These are phyloP conservation scores for Akanthomyces dipterigenus DNA, from an alignment of 2,329 filamentous ascomycete genomes.

Conservation along the genomic window DNA sequence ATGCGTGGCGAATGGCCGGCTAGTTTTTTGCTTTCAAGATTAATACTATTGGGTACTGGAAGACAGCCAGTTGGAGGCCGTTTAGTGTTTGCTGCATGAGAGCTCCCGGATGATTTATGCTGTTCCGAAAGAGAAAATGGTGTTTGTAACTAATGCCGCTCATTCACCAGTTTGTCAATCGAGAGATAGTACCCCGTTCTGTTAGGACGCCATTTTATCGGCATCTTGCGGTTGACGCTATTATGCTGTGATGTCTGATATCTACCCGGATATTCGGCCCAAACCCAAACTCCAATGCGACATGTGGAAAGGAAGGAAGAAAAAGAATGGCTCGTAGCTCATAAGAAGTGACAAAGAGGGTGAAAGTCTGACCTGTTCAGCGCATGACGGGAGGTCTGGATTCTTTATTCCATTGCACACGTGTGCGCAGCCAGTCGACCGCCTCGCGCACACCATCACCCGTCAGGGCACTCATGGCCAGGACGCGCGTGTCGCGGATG, in stretches of 20 bases:
- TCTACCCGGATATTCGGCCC: neutral
- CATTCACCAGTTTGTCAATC: too few species aligned
- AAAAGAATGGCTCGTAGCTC: constrained; percentile 12
- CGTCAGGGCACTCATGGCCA: constrained; percentile 87
- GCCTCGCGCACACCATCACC: constrained; percentile 85
- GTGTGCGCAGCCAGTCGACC: constrained; percentile 89
- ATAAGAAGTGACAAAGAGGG: neutral
- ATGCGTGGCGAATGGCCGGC: too few species aligned
- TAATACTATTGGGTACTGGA: too few species aligned
- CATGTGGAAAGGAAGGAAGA: constrained; percentile 8
- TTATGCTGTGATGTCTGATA: neutral
- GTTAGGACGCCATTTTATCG: neutral
- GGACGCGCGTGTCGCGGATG: constrained; percentile 82
- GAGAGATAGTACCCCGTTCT: neutral
- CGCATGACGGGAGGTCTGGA: constrained; percentile 86
- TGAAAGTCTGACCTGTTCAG: constrained; percentile 31
- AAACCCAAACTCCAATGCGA: constrained; percentile 5
- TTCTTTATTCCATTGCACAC: constrained; percentile 96
- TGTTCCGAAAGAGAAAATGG: too few species aligned
- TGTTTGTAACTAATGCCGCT: too few species aligned
- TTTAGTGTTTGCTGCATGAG: too few species aligned
- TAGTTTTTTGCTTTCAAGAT: too few species aligned
- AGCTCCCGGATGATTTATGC: too few species aligned
- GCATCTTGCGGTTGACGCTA: neutral
- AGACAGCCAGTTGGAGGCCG: too few species aligned